phyloP scores from a whole-genome alignment of 345 rosid genomes.

The Anastatica hierochuntica region DNA sequence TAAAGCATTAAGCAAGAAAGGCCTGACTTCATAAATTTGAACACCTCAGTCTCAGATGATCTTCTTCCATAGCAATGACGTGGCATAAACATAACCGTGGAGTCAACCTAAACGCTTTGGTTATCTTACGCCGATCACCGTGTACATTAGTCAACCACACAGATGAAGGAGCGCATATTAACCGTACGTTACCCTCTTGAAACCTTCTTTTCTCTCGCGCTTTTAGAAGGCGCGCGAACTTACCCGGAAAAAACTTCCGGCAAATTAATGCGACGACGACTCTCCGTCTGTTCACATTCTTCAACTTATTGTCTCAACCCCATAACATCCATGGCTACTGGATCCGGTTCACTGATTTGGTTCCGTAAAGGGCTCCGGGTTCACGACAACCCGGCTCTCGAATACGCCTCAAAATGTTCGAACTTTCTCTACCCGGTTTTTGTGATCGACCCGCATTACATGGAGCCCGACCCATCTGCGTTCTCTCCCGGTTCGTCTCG shows the following conservation, averaged over 20 bases:
- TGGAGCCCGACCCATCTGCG: slow-evolving; percentile 59
- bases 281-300: not conserved
- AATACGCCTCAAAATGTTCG: slow-evolving; percentile 45
- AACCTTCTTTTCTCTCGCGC: not conserved
- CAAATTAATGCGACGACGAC: slow-evolving; percentile 10
- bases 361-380: slow-evolving; percentile 85
- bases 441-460: slow-evolving; percentile 82
- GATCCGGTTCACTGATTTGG: slow-evolving; percentile 72
- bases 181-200: not conserved
- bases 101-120: not conserved
- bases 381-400: slow-evolving; percentile 91
- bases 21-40: no score
- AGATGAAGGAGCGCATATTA: not conserved
- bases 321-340: slow-evolving; percentile 29
- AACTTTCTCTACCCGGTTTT: slow-evolving; percentile 58
- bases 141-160: slow-evolving; percentile 1
- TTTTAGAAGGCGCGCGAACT: slow-evolving; percentile 25
- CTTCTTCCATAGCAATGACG: no score
- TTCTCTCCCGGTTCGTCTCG: slow-evolving; percentile 63
- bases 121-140: slow-evolving; percentile 10
- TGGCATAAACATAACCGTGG: slow-evolving; percentile 12
- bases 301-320: slow-evolving; percentile 12
- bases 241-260: not conserved
- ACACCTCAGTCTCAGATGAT: no score
- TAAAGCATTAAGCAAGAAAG: not conserved